Evolutionary conservation across 2,329 filamentous ascomycete genomes (phyloP).

Genomic region (Trichoderma guizhouense): DNA sequence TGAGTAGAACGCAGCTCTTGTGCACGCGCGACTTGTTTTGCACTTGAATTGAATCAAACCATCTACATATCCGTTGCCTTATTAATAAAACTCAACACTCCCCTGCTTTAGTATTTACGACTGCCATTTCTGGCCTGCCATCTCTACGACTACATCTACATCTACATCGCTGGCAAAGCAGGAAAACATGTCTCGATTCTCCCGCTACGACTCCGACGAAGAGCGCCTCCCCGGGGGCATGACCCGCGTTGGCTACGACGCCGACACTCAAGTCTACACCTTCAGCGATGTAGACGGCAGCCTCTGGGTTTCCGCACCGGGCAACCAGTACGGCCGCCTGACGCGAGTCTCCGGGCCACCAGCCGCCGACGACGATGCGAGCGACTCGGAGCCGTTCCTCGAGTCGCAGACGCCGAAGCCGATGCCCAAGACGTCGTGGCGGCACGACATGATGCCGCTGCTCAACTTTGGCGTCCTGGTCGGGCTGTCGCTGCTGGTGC

Average conservation of each 20-base stretch:
- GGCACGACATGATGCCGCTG: conserved; percentile 51
- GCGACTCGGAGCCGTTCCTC: conserved; percentile 34
- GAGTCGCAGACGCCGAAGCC: conserved; percentile 21
- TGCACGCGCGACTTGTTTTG: neutral
- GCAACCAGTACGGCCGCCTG: conserved; percentile 48
- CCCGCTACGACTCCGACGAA: conserved; percentile 45
- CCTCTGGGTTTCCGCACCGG: conserved; percentile 49
- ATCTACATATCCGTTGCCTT: neutral
- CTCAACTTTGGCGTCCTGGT: conserved; percentile 57
- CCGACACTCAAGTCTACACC: conserved; percentile 51
- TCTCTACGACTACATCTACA: neutral
- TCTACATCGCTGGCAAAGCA: neutral
- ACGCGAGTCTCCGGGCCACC: conserved; percentile 35
- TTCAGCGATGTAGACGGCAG: conserved; percentile 48
- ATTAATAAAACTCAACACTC: neutral
- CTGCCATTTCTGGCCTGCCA: neutral
- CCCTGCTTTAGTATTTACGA: neutral
- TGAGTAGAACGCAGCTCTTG: neutral
- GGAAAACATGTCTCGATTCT: conserved; percentile 40
- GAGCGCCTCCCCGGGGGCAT: conserved; percentile 55
- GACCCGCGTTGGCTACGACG: conserved; percentile 54
- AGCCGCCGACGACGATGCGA: conserved; percentile 25
- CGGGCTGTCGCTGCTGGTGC: conserved; percentile 46
- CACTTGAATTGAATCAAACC: neutral
- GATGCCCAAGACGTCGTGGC: conserved; percentile 42